These are phyloP conservation scores for Aquilaria sinensis DNA, from an alignment of 345 rosid species.

Conservation along the genomic window DNA sequence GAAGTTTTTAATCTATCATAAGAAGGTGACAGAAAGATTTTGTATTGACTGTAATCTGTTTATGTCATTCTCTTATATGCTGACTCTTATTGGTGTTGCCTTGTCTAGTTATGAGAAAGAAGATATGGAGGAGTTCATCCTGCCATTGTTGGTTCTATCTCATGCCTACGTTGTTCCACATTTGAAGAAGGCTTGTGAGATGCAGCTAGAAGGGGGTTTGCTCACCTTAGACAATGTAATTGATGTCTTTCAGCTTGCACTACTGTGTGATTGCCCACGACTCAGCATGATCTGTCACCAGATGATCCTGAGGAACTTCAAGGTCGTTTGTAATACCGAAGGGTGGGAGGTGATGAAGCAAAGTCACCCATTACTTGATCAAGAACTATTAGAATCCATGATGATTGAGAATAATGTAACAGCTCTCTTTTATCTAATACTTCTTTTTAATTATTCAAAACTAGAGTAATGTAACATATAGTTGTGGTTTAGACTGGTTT, in stretches of 20 bases:
- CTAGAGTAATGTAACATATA: too few species aligned
- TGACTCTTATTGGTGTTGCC: conserved; percentile 12
- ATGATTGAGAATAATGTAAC: conserved; percentile 53
- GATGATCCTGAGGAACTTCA: conserved; percentile 51
- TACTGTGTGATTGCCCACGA: conserved; percentile 76
- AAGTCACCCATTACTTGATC: conserved; percentile 79
- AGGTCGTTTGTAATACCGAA: conserved; percentile 40
- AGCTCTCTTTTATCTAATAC: not conserved
- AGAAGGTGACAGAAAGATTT: not conserved
- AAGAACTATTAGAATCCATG: conserved; percentile 51
- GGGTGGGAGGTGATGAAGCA: conserved; percentile 81
- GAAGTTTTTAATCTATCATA: not conserved
- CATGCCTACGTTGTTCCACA: conserved; percentile 64
- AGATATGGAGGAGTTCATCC: conserved; percentile 53
- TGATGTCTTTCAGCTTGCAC: conserved; percentile 77
- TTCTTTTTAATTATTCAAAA: too few species aligned
- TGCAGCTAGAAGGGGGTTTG: conserved; percentile 55
- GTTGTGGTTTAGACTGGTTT: not conserved
- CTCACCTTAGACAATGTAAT: conserved; percentile 63
- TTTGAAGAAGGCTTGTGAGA: conserved; percentile 58
- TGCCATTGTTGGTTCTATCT: conserved; percentile 69
- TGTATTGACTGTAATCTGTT: not conserved
- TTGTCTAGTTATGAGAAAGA: conserved; percentile 64
- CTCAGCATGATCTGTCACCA: conserved; percentile 64
- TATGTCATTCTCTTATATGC: conserved; percentile 5